Evolutionary conservation across 306 rosid species (phyloP).

Genomic region (Hippophae gyantsensis): DNA sequence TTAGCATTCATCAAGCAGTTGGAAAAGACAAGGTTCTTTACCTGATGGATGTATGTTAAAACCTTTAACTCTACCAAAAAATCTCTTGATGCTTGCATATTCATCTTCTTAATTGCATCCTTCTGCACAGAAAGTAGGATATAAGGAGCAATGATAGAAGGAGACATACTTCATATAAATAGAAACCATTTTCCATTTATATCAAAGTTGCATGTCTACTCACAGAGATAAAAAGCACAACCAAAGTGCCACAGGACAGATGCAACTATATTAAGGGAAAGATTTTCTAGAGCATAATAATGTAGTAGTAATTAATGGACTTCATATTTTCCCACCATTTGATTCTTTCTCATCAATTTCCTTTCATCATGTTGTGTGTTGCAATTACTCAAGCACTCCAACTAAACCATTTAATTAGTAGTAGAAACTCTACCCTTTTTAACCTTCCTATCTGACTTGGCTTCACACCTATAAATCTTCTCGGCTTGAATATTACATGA

Average conservation of each 20-base stretch:
- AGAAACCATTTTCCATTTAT: neutral
- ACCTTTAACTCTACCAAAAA: constrained; percentile 76
- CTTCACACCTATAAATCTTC: too few species aligned
- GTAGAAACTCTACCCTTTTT: too few species aligned
- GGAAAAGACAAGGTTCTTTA: constrained; percentile 20
- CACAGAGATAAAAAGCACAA: neutral
- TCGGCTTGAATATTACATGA: too few species aligned
- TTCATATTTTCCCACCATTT: neutral
- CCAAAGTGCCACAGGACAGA: neutral
- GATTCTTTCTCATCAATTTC: too few species aligned
- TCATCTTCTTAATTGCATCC: constrained; percentile 89
- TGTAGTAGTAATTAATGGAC: neutral
- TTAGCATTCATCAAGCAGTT: neutral
- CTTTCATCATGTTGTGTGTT: too few species aligned
- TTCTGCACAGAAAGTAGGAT: constrained; percentile 33
- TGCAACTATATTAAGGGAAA: neutral
- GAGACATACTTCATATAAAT: constrained; percentile 6
- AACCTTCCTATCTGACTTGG: too few species aligned
- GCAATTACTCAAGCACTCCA: neutral
- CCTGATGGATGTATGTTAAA: constrained; percentile 90
- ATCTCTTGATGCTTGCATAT: constrained; percentile 75
- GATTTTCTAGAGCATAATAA: neutral
- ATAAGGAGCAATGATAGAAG: constrained; percentile 16
- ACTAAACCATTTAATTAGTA: neutral
- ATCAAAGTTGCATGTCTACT: too few species aligned